phyloP scores from a whole-genome alignment of 192 early-diverging fungal genomes.

The Podila epicladia region DNA sequence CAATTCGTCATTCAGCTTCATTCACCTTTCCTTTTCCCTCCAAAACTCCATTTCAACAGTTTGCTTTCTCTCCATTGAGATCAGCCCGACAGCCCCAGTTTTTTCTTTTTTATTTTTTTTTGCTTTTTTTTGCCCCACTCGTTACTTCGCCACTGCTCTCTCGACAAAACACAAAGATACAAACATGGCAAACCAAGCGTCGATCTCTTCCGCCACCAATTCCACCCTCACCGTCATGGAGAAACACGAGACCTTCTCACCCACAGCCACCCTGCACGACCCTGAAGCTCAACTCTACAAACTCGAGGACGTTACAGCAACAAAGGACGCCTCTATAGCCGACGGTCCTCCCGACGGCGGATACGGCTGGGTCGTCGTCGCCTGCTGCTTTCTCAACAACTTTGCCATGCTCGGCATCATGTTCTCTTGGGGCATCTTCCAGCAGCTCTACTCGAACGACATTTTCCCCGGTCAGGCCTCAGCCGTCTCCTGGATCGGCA shows the following conservation, averaged over 20 bases:
- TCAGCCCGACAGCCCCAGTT: no score
- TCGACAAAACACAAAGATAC: background rate
- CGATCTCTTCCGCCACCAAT: conserved; percentile 4
- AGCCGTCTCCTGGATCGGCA: conserved; percentile 56
- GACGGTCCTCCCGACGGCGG: conserved; percentile 51
- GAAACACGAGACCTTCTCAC: background rate
- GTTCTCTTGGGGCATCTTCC: conserved; percentile 61
- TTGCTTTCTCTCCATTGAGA: no score
- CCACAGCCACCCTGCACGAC: background rate
- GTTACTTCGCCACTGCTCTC: no score
- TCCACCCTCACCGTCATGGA: background rate
- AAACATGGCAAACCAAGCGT: background rate
- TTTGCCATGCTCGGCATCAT: conserved; percentile 55
- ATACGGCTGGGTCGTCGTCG: conserved; percentile 57
- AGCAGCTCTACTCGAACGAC: conserved; percentile 54
- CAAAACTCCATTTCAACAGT: no score
- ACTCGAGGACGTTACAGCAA: background rate
- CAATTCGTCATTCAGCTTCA: no score
- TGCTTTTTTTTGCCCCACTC: no score
- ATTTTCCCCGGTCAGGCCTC: conserved; percentile 51
- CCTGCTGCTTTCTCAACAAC: conserved; percentile 51
- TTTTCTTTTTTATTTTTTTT: no score
- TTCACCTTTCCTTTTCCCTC: no score
- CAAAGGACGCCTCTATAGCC: background rate
- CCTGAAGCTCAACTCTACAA: background rate